Evolutionary conservation across 108 stramenopile species (phyloP), one percentile per base, ranked within the genome.

Genomic region (Cylindrotheca closterium): DNA sequence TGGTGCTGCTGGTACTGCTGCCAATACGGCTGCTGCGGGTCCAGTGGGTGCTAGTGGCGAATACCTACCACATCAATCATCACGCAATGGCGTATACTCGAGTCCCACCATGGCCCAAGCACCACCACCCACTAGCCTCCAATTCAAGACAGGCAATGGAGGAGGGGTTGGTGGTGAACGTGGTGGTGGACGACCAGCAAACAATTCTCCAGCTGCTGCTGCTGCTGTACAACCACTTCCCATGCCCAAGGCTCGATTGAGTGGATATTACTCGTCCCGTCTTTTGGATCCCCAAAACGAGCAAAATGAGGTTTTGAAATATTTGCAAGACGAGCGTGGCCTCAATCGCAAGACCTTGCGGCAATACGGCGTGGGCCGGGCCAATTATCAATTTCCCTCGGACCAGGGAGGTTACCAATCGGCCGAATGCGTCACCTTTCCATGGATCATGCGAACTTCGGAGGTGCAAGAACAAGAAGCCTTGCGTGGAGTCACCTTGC

Each of bases 301-400:
- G 0, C n/a, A 47, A 17, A 72, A 73, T 56, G 55, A 53, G 0
- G 83, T 78, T 0, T 49, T 91, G 53, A 49, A 81, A 17, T 92
- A 95, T 61, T 60, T 90, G 18, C 58, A 45, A 3, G n/a, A 87
- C 12, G 65, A 47, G 4, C 77, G 94, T 12, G 96, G 96, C 18
- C 55, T 97, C 50, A 47, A 26, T 2, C 33, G 55, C 4, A 27
- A 57, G 7, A 84, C 88, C 19, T 68, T 95, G 53, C 82, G 77
- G 45, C 95, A 94, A 77, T 95, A 96, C 68, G 96, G 95, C 8
- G 94, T 95, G 5, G 96, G 95, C 4, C 72, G 79, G 49, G 88
- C 84, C n/a, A 56, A 31, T 3, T 91, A 94, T 62, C 79, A 84
- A 29, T 93, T 90, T 60, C 74, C 80, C 0, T 37, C 47, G 18